phyloP scores from a whole-genome alignment of 768 basidiomycete species.

The Lactifluus volemus region DNA sequence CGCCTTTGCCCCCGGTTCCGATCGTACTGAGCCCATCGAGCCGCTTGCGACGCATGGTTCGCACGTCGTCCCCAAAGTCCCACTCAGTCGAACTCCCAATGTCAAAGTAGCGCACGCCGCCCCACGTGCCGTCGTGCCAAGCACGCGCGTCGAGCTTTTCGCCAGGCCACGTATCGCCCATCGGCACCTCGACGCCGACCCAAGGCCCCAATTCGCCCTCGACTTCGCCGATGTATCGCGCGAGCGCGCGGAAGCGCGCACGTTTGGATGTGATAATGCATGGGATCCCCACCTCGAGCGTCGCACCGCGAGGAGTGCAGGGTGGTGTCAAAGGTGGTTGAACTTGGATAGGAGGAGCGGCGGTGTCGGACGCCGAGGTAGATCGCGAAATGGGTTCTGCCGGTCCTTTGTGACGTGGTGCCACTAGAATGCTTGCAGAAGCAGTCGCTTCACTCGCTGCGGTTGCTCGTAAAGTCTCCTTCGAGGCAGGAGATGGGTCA shows the following conservation, averaged over 20 bases:
- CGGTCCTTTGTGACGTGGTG: slow-evolving; percentile 31
- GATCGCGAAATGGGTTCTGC: slow-evolving; percentile 28
- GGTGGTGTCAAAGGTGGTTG: not conserved
- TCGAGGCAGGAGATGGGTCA: not conserved
- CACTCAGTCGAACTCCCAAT: slow-evolving; percentile 55
- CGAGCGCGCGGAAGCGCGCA: slow-evolving; percentile 78
- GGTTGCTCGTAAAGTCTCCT: not conserved
- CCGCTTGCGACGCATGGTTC: slow-evolving; percentile 38
- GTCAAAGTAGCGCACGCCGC: slow-evolving; percentile 78
- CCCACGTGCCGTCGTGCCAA: slow-evolving; percentile 83
- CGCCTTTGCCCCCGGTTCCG: slow-evolving; percentile 24
- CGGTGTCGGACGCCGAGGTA: slow-evolving; percentile 11
- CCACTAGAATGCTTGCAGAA: slow-evolving; percentile 25
- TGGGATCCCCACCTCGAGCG: slow-evolving; percentile 79
- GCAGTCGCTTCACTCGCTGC: slow-evolving; percentile 13
- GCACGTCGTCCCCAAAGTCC: slow-evolving; percentile 43
- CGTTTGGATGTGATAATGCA: slow-evolving; percentile 83
- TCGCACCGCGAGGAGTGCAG: slow-evolving; percentile 47
- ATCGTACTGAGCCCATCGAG: slow-evolving; percentile 27
- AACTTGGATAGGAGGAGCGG: not conserved
- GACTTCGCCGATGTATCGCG: slow-evolving; percentile 83
- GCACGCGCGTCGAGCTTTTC: slow-evolving; percentile 52
- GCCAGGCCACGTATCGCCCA: slow-evolving; percentile 46
- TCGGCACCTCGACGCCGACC: slow-evolving; percentile 87
- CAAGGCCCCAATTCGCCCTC: slow-evolving; percentile 75